Percentiles rank a stretch among this genome's conserved stretches.
Conservation (phyloP, 176 grass and related monocot species). For the Zoysia pacifica region DNA sequence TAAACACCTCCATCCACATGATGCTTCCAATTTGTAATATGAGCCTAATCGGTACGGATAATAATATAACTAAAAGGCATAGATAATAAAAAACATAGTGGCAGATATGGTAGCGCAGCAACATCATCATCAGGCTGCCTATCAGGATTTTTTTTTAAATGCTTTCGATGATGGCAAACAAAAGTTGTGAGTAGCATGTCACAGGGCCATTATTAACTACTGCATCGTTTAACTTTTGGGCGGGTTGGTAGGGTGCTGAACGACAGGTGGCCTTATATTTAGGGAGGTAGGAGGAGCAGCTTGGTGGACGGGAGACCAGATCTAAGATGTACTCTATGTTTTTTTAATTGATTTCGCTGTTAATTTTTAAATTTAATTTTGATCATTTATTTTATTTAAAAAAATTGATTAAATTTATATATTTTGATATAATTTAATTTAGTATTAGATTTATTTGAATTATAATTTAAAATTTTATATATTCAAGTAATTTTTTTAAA, state of each 20-base stretch:
- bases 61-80: not conserved
- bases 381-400: no score
- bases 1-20: conserved; percentile 1
- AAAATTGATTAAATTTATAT: no score
- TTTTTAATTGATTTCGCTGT: no score
- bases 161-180: conserved; percentile 14
- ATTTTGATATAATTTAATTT: no score
- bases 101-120: conserved; percentile 28
- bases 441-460: no score
- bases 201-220: not conserved
- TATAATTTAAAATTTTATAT: no score
- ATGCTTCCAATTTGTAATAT: not conserved
- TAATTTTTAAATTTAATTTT: no score
- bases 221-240: not conserved
- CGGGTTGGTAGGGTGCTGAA: not conserved
- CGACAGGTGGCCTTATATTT: not conserved
- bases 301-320: conserved; percentile 7
- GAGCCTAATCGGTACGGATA: conserved; percentile 3
- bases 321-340: no score
- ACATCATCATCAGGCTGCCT: conserved; percentile 1
- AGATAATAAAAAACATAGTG: not conserved
- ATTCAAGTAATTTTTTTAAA: no score
- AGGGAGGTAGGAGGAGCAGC: not conserved
- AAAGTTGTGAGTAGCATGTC: not conserved
- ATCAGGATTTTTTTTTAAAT: not conserved